Evolutionary conservation across 2,329 filamentous ascomycete genomes (phyloP).

Genomic region (Aspergillus tanneri): DNA sequence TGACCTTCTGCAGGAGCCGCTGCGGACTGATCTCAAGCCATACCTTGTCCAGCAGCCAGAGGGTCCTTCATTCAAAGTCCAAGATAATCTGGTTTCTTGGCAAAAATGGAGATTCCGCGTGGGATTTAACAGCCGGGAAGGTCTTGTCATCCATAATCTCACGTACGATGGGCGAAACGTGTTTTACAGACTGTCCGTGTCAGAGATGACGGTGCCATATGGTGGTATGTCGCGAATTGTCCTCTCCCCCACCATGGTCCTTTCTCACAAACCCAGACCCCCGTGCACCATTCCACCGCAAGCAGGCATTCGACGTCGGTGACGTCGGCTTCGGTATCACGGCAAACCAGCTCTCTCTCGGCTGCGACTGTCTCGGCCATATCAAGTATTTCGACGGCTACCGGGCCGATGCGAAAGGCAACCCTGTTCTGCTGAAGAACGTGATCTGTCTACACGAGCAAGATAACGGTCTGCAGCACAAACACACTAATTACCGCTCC

Average conservation of each 20-base stretch:
- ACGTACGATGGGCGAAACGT: constrained; percentile 62
- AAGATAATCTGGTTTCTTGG: constrained; percentile 60
- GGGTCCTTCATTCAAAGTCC: constrained; percentile 61
- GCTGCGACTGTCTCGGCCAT: constrained; percentile 69
- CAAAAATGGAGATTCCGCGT: constrained; percentile 66
- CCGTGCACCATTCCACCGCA: constrained; percentile 66
- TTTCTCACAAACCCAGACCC: constrained; percentile 49
- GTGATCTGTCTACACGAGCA: constrained; percentile 71
- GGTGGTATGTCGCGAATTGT: constrained; percentile 31
- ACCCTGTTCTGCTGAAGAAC: constrained; percentile 60
- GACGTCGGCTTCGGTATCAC: constrained; percentile 66
- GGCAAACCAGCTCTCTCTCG: constrained; percentile 67
- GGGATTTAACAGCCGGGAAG: constrained; percentile 64
- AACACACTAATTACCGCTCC: constrained; percentile 71
- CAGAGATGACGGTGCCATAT: constrained; percentile 62
- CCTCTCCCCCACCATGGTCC: background rate
- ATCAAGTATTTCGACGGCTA: constrained; percentile 67
- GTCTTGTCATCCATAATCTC: constrained; percentile 67
- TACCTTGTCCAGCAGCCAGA: constrained; percentile 65
- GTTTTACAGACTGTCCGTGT: constrained; percentile 66
- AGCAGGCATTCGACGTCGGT: constrained; percentile 69
- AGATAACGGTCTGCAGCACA: constrained; percentile 68
- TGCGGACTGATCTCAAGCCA: constrained; percentile 65
- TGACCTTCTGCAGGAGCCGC: constrained; percentile 64
- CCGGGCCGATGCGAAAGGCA: constrained; percentile 59